These are phyloP conservation scores for Hygrophoropsis aurantiaca DNA, from an alignment of 768 basidiomycete genomes.

Conservation along the genomic window DNA sequence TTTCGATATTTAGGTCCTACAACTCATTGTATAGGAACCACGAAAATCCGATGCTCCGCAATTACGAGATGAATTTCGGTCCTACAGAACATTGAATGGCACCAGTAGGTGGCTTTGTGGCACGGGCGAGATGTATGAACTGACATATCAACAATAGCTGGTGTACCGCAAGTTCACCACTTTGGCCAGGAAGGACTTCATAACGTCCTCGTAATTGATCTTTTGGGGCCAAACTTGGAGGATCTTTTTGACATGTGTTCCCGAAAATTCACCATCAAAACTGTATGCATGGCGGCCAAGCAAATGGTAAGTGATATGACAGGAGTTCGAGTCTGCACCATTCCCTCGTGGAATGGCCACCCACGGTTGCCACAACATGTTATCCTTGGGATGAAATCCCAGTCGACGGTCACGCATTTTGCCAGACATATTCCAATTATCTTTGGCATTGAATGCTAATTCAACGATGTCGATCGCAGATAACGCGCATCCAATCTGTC, in stretches of 20 bases:
- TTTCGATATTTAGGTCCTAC: constrained; percentile 8
- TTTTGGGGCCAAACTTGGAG: constrained; percentile 96
- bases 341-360: too few species aligned
- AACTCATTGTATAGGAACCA: constrained; percentile 62
- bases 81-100: constrained; percentile 91
- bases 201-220: constrained; percentile 92
- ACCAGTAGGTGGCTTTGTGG: constrained; percentile 59
- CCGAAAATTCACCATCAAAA: constrained; percentile 97
- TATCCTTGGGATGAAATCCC: too few species aligned
- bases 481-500: constrained; percentile 94
- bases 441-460: too few species aligned
- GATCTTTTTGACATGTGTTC: constrained; percentile 99
- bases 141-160: constrained; percentile 54
- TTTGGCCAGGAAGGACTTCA: constrained; percentile 98
- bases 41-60: constrained; percentile 98
- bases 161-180: constrained; percentile 97
- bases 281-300: constrained; percentile 97
- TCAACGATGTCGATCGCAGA: constrained; percentile 42
- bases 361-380: too few species aligned
- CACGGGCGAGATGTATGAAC: constrained; percentile 5
- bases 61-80: constrained; percentile 94
- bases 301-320: constrained; percentile 78
- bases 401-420: too few species aligned
- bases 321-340: too few species aligned
- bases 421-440: too few species aligned